phyloP scores from a whole-genome alignment of 2,329 filamentous ascomycete species.

The Sarocladium kiliense region DNA sequence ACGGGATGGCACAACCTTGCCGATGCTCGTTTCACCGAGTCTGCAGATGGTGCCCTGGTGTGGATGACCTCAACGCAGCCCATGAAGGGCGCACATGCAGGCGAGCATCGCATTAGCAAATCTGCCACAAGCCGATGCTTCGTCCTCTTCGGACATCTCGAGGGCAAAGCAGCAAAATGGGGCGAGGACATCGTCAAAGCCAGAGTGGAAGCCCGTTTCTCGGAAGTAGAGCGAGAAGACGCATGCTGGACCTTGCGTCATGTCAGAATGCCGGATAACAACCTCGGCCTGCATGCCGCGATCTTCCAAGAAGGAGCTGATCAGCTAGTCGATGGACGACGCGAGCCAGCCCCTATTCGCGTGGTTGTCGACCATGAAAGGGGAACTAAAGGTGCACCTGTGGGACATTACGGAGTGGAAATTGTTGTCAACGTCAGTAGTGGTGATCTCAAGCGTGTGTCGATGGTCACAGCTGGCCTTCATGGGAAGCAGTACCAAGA shows the following conservation, averaged over 20 bases:
- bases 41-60: slow-evolving; percentile 55
- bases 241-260: slow-evolving; percentile 76
- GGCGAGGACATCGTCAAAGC: slow-evolving; percentile 85
- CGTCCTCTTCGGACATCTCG: slow-evolving; percentile 67
- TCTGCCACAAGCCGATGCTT: slow-evolving; percentile 62
- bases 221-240: slow-evolving; percentile 77
- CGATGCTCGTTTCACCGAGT: slow-evolving; percentile 69
- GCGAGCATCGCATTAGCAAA: slow-evolving; percentile 35
- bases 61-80: slow-evolving; percentile 64
- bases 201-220: slow-evolving; percentile 76
- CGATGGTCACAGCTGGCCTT: slow-evolving; percentile 53
- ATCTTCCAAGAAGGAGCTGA: slow-evolving; percentile 67
- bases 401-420: slow-evolving; percentile 66
- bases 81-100: slow-evolving; percentile 49
- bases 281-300: slow-evolving; percentile 57
- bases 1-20: slow-evolving; percentile 65
- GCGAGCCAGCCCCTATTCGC: slow-evolving; percentile 63
- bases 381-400: slow-evolving; percentile 60
- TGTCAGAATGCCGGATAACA: slow-evolving; percentile 56
- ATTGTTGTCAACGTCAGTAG: slow-evolving; percentile 60
- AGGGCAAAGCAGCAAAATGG: slow-evolving; percentile 70
- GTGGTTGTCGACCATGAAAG: slow-evolving; percentile 68
- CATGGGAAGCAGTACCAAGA: slow-evolving; percentile 70
- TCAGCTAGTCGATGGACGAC: slow-evolving; percentile 57
- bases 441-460: slow-evolving; percentile 45